Evolutionary conservation across 139 green algal genomes (phyloP).

Genomic region (Chlamydomonas sp.): DNA sequence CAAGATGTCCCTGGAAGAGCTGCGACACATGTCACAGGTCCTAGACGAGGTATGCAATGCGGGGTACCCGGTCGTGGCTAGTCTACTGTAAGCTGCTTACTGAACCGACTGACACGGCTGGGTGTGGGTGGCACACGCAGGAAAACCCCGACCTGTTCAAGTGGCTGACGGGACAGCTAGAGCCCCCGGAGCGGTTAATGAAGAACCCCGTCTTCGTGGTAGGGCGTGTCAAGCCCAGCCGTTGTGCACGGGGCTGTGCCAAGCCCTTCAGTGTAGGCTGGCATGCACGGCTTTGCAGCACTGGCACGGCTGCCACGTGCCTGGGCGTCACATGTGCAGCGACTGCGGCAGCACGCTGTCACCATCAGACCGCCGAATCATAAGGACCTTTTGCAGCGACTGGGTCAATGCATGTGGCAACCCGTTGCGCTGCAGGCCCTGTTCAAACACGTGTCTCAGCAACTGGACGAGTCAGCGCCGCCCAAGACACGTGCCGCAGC

Average conservation of each 20-base stretch:
- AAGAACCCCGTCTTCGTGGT: constrained; percentile 70
- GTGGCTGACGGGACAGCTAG: constrained; percentile 81
- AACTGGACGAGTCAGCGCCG: constrained; percentile 56
- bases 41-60: constrained; percentile 62
- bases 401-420: background rate
- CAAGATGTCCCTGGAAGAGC: constrained; percentile 46
- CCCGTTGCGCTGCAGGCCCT: constrained; percentile 44
- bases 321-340: background rate
- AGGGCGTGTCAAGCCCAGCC: background rate
- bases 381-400: background rate
- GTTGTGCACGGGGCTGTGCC: background rate
- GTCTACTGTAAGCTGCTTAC: no score
- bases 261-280: background rate
- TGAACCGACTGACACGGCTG: background rate
- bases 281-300: background rate
- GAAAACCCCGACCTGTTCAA: constrained; percentile 92
- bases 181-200: constrained; percentile 54
- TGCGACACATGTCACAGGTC: constrained; percentile 62
- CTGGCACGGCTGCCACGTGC: background rate
- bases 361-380: background rate
- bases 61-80: no score
- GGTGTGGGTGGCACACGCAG: constrained; percentile 21
- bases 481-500: constrained; percentile 40
- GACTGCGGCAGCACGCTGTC: no score
- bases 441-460: constrained; percentile 43